Percentiles rank a stretch among this genome's conserved stretches.
phyloP scores from a whole-genome alignment of 805 yeast genomes.

The Lipomyces spencermartinsiae region DNA sequence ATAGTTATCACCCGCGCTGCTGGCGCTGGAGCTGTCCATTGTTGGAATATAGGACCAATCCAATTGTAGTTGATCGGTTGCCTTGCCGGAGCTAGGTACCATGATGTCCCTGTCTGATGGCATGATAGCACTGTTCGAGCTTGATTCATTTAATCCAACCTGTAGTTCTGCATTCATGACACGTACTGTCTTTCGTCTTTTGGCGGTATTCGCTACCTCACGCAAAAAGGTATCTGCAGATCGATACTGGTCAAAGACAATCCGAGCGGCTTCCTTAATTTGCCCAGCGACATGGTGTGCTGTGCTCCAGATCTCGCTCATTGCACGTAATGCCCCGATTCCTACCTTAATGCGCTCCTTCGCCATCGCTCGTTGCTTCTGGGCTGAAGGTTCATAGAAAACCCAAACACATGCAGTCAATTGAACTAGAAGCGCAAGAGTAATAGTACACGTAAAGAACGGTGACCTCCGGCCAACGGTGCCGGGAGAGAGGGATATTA shows the following conservation, averaged over 20 bases:
- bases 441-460: slow-evolving; percentile 26
- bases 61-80: neutral
- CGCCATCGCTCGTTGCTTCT: slow-evolving; percentile 4
- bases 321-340: slow-evolving; percentile 17
- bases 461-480: slow-evolving; percentile 24
- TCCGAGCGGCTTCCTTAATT: slow-evolving; percentile 20
- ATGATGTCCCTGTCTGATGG: neutral
- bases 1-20: neutral
- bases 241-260: slow-evolving; percentile 21
- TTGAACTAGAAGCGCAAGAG: slow-evolving; percentile 22
- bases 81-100: neutral
- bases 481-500: slow-evolving; percentile 18
- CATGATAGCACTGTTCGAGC: neutral
- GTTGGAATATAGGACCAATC: neutral
- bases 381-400: neutral
- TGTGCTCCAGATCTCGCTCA: slow-evolving; percentile 24
- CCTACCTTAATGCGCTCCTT: slow-evolving; percentile 24
- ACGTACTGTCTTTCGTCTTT: neutral
- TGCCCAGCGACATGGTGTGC: slow-evolving; percentile 18
- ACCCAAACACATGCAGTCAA: slow-evolving; percentile 31
- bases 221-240: slow-evolving; percentile 6
- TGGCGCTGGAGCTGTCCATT: neutral
- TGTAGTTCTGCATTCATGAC: neutral
- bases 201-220: neutral
- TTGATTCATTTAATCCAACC: neutral